These are phyloP conservation scores for Osmanthus fragrans DNA, from an alignment of 257 asterid species.

Conservation along the genomic window DNA sequence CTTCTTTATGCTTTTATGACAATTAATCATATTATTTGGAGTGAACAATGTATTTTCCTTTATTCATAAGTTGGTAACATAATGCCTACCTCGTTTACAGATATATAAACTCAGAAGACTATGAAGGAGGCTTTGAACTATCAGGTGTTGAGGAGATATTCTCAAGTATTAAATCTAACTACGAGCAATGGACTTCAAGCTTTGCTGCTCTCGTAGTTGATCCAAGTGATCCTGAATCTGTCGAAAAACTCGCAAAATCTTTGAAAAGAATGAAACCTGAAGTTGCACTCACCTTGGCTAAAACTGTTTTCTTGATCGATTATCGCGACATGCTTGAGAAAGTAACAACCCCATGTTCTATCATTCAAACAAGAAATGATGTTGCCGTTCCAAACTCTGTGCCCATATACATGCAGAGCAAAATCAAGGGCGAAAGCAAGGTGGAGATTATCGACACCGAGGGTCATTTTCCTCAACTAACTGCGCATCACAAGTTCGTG, in stretches of 20 bases:
- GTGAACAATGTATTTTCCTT: no score
- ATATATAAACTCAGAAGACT: conserved; percentile 52
- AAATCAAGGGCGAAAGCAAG: conserved; percentile 44
- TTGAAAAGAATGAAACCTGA: conserved; percentile 58
- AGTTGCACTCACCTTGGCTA: conserved; percentile 60
- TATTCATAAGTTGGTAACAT: background rate
- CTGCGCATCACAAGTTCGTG: conserved; percentile 53
- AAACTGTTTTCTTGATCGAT: conserved; percentile 61
- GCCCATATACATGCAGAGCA: conserved; percentile 45
- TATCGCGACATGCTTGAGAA: conserved; percentile 50
- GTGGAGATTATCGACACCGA: conserved; percentile 49
- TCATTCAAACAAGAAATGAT: conserved; percentile 57
- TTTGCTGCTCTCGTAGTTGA: conserved; percentile 58
- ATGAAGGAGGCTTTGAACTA: conserved; percentile 73
- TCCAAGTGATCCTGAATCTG: conserved; percentile 50
- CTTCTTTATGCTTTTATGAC: background rate
- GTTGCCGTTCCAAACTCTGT: conserved; percentile 64
- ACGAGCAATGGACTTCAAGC: conserved; percentile 55
- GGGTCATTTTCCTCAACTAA: conserved; percentile 87
- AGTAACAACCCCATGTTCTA: conserved; percentile 54
- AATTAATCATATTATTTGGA: no score
- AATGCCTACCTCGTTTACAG: conserved; percentile 26
- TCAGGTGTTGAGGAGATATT: conserved; percentile 50
- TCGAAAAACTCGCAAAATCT: conserved; percentile 36
- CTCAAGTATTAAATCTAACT: conserved; percentile 50